Percentiles rank a stretch among this genome's conserved stretches.
Evolutionary conservation across 176 grass and related monocot genomes (phyloP).

Genomic region (Leersia perrieri): DNA sequence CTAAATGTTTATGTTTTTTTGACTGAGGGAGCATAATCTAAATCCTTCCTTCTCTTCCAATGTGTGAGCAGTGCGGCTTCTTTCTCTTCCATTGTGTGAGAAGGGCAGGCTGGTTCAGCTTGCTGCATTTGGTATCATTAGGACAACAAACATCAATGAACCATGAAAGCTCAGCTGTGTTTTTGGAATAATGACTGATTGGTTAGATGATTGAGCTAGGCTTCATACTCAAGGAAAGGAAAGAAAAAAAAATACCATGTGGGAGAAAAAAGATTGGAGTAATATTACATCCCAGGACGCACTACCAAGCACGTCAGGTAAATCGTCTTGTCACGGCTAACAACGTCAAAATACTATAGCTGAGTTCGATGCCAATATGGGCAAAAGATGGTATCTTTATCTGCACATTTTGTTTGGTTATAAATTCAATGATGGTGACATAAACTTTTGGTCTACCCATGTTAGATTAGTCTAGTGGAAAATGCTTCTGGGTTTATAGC

Average conservation of each 20-base stretch:
- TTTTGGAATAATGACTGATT: neutral
- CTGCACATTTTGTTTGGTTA: neutral
- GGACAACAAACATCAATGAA: neutral
- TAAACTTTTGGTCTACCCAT: neutral
- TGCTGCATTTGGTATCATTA: neutral
- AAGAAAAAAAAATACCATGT: neutral
- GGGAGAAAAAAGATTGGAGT: too few relatives aligned
- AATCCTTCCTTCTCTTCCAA: too few relatives aligned
- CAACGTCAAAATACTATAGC: neutral
- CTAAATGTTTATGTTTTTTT: too few relatives aligned
- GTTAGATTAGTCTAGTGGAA: neutral
- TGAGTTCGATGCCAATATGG: neutral
- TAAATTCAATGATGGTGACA: neutral
- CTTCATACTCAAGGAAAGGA: neutral
- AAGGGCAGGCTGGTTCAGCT: neutral
- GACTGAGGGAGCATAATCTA: too few relatives aligned
- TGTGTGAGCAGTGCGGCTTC: too few relatives aligned
- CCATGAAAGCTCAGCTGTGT: neutral
- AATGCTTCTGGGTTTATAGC: neutral
- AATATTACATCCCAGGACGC: neutral
- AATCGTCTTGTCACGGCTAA: neutral
- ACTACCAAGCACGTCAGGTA: constrained; percentile 2
- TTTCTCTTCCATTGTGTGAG: neutral
- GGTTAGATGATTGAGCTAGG: neutral
- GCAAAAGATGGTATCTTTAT: neutral